These are phyloP conservation scores for Phaffia rhodozyma DNA, from an alignment of 1,284 basidiomycete species.

Conservation along the genomic window DNA sequence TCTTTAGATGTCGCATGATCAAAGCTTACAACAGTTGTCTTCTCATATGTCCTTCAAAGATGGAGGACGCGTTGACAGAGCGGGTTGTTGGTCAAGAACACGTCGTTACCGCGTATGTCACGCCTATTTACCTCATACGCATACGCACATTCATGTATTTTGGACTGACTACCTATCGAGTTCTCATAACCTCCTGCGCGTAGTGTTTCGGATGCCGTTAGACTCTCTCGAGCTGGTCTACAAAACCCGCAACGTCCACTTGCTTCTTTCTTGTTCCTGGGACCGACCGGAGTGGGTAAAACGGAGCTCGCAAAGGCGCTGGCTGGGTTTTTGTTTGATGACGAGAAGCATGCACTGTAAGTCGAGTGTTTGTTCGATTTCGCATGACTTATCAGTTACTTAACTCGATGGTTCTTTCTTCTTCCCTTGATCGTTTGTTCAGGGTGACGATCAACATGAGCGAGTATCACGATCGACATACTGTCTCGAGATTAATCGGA, in stretches of 20 bases:
- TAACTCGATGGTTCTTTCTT: neutral
- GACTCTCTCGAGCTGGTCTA: constrained; percentile 78
- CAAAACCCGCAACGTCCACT: constrained; percentile 77
- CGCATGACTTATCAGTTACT: no score
- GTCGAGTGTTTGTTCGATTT: constrained; percentile 25
- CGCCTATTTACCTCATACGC: no score
- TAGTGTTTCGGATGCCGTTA: constrained; percentile 66
- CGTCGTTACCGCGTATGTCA: constrained; percentile 47
- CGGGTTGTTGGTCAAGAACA: constrained; percentile 83
- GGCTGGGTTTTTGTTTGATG: constrained; percentile 74
- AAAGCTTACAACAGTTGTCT: constrained; percentile 1
- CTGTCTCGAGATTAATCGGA: constrained; percentile 77
- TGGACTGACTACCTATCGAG: neutral
- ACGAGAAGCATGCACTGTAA: constrained; percentile 69
- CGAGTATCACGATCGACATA: constrained; percentile 83
- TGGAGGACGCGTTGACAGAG: constrained; percentile 64
- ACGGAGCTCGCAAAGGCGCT: constrained; percentile 80
- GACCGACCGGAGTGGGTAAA: constrained; percentile 63
- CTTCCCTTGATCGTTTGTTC: neutral
- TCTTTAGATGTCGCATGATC: neutral
- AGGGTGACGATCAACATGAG: constrained; percentile 87
- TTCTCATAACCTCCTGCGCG: neutral
- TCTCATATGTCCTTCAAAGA: constrained; percentile 38
- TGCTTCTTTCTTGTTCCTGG: constrained; percentile 82
- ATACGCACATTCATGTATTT: neutral